phyloP scores from a whole-genome alignment of 2,329 filamentous ascomycete species.

The Madurella mycetomatis region DNA sequence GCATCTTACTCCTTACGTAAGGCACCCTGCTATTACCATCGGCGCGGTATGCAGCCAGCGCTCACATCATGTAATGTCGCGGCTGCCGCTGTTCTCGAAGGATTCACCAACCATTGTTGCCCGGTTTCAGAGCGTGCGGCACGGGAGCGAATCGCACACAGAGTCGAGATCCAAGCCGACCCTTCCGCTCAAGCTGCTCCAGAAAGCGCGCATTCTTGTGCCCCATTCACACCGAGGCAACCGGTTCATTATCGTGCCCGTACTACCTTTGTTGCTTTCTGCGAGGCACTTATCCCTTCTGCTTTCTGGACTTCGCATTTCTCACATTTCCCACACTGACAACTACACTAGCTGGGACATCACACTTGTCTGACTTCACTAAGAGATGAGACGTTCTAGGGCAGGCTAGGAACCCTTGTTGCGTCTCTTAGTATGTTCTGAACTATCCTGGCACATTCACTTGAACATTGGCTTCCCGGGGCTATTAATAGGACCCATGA shows the following conservation, averaged over 20 bases:
- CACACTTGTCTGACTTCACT: too few species aligned
- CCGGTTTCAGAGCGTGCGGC: slow-evolving; percentile 7
- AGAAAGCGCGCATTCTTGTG: slow-evolving; percentile 4
- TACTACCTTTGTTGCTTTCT: too few species aligned
- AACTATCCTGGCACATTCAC: too few species aligned
- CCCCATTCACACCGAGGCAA: background rate
- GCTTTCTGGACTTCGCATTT: background rate
- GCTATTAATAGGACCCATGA: background rate
- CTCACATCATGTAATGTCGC: background rate
- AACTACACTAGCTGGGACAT: too few species aligned
- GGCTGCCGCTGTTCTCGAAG: slow-evolving; percentile 1
- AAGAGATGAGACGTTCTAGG: too few species aligned
- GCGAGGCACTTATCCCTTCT: background rate
- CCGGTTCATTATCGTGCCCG: too few species aligned
- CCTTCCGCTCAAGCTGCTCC: background rate
- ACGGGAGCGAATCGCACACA: background rate
- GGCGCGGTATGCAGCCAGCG: too few species aligned
- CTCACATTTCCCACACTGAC: background rate
- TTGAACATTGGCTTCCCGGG: too few species aligned
- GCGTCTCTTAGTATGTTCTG: too few species aligned
- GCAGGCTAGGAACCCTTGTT: too few species aligned
- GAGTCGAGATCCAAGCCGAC: background rate
- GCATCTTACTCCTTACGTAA: too few species aligned
- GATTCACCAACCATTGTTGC: background rate
- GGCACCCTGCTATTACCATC: too few species aligned